These are phyloP conservation scores for Dendrostoma leiphaemia DNA, from an alignment of 2,329 filamentous ascomycete species.

Conservation along the genomic window DNA sequence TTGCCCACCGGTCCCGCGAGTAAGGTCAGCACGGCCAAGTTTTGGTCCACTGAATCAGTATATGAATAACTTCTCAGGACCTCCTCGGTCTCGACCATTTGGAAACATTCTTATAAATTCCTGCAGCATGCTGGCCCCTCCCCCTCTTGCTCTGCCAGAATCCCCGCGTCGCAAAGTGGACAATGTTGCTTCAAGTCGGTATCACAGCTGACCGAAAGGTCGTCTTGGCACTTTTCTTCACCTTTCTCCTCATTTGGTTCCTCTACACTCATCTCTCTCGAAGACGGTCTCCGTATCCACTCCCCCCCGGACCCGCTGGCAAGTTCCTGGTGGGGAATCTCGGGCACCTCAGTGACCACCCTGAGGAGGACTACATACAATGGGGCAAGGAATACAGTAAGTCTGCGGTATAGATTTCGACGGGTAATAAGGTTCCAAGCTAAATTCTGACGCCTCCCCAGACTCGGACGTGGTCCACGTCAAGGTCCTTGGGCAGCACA, in stretches of 20 bases:
- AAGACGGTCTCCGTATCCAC: constrained; percentile 14
- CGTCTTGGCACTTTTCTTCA: constrained; percentile 5
- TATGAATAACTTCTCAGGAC: constrained; percentile 3
- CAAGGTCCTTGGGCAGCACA: constrained; percentile 26
- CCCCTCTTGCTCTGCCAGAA: neutral
- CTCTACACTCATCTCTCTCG: constrained; percentile 3
- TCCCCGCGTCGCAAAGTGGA: neutral
- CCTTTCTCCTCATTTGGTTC: constrained; percentile 6
- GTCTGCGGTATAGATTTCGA: neutral
- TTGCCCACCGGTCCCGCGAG: constrained; percentile 14
- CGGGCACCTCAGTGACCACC: constrained; percentile 29
- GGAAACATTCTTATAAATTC: constrained; percentile 4
- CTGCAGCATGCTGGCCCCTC: neutral
- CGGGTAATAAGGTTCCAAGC: too few relatives aligned
- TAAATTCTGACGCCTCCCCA: too few relatives aligned
- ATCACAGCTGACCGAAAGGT: constrained; percentile 3
- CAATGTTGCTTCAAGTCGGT: constrained; percentile 10
- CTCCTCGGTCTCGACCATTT: neutral
- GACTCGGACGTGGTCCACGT: constrained; percentile 30
- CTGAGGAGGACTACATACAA: constrained; percentile 29
- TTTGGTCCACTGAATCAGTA: constrained; percentile 16
- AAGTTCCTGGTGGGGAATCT: constrained; percentile 30
- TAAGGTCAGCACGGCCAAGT: constrained; percentile 14
- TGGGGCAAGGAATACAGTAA: constrained; percentile 32
- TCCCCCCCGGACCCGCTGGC: constrained; percentile 29